Conservation (phyloP, 2,329 filamentous ascomycete genomes). For the Hirsutella thompsonii region DNA sequence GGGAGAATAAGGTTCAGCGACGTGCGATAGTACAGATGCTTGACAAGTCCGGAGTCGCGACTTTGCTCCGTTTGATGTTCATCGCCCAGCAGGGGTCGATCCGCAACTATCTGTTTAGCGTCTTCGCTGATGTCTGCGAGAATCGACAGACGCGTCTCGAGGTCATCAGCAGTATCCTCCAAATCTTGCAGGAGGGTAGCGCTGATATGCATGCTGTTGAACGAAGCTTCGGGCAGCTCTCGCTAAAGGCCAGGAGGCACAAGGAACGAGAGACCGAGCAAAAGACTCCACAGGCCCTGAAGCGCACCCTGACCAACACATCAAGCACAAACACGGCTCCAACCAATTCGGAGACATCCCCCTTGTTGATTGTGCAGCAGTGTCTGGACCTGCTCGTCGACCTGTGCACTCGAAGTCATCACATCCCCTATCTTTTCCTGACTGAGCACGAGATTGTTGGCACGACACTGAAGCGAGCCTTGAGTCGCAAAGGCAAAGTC, state of each 20-base stretch:
- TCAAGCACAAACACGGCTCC: conserved; percentile 29
- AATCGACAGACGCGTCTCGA: conserved; percentile 94
- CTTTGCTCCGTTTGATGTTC: conserved; percentile 96
- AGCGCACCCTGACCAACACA: conserved; percentile 57
- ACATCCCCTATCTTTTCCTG: conserved; percentile 83
- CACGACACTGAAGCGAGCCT: conserved; percentile 61
- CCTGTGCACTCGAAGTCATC: conserved; percentile 70
- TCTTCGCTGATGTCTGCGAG: conserved; percentile 84
- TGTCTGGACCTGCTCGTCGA: conserved; percentile 78
- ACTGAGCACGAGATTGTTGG: conserved; percentile 76
- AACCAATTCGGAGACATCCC: conserved; percentile 77
- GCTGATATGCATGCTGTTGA: conserved; percentile 88
- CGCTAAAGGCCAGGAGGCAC: conserved; percentile 75
- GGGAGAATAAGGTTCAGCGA: conserved; percentile 54
- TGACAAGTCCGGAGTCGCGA: conserved; percentile 89
- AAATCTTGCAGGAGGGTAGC: conserved; percentile 91
- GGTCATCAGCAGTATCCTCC: conserved; percentile 81
- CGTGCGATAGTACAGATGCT: conserved; percentile 90
- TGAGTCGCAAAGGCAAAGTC: conserved; percentile 73
- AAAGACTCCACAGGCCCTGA: conserved; percentile 72
- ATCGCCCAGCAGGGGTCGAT: conserved; percentile 84
- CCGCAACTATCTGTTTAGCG: conserved; percentile 69
- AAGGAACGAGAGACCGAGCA: conserved; percentile 44
- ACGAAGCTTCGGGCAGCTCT: conserved; percentile 87
- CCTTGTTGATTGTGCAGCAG: conserved; percentile 89